Evolutionary conservation across 108 stramenopile species (phyloP).

Genomic region (Cyclotella cryptica): DNA sequence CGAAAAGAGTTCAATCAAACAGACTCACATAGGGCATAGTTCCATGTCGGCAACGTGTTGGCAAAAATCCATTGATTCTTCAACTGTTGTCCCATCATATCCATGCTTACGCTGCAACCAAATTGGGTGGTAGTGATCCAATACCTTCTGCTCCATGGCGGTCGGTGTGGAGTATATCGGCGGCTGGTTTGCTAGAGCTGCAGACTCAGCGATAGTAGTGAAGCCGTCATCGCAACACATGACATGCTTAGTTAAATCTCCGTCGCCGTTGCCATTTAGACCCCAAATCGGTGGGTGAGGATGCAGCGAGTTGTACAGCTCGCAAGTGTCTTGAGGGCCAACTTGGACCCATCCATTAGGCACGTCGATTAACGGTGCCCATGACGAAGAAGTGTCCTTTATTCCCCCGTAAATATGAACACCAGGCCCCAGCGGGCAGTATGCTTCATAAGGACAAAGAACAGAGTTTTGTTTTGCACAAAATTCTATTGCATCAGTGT

Average conservation of each 20-base stretch:
- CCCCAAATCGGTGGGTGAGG: conserved; percentile 39
- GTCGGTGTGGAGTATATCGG: conserved; percentile 7
- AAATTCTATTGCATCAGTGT: conserved; percentile 33
- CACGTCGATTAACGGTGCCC: conserved; percentile 26
- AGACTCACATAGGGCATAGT: conserved; percentile 36
- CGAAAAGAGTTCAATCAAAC: not conserved
- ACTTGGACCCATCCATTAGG: conserved; percentile 42
- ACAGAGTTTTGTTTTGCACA: conserved; percentile 21
- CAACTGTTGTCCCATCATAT: conserved; percentile 28
- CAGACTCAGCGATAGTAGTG: conserved; percentile 1
- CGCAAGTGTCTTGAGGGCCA: conserved; percentile 35
- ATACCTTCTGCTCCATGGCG: conserved; percentile 5
- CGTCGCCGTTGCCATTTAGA: conserved; percentile 19
- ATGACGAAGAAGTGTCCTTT: conserved; percentile 3
- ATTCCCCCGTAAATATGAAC: conserved; percentile 20
- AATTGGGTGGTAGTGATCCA: conserved; percentile 31
- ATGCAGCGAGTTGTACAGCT: conserved; percentile 34
- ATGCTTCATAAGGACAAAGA: conserved; percentile 43
- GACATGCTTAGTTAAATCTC: conserved; percentile 13
- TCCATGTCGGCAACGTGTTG: conserved; percentile 24
- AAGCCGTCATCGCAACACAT: conserved; percentile 33
- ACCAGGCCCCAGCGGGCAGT: conserved; percentile 41
- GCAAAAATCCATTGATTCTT: conserved; percentile 36
- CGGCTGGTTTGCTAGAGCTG: not conserved
- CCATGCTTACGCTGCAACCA: conserved; percentile 40